Percentiles rank a stretch among this genome's conserved stretches.
Evolutionary conservation across 495 filamentous ascomycete genomes (phyloP).

Genomic region (Aspergillus cavernicola): DNA sequence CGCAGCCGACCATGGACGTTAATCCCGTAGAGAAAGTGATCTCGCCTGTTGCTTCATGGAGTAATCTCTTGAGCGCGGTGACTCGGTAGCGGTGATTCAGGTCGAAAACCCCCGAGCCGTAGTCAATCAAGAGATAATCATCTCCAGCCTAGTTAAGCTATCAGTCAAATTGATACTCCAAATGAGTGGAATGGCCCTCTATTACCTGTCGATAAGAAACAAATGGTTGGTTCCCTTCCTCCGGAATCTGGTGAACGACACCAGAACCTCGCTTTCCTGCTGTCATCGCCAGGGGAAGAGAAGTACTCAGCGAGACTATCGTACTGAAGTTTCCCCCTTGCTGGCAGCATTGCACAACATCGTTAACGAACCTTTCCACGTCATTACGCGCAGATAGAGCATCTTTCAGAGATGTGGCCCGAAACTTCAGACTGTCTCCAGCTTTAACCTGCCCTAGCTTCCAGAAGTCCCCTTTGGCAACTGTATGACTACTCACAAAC

Average conservation of each 20-base stretch:
- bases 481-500: constrained; percentile 51
- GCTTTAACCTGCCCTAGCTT: constrained; percentile 58
- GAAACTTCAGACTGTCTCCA: constrained; percentile 51
- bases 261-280: constrained; percentile 25
- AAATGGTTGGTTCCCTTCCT: constrained; percentile 35
- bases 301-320: constrained; percentile 12
- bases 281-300: constrained; percentile 9
- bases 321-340: constrained; percentile 8
- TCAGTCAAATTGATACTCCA: neutral
- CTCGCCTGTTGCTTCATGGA: constrained; percentile 28
- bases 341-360: constrained; percentile 18
- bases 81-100: constrained; percentile 50
- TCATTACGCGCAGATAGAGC: constrained; percentile 34
- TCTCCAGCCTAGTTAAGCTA: constrained; percentile 45
- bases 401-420: constrained; percentile 41
- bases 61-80: constrained; percentile 41
- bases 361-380: constrained; percentile 36
- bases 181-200: neutral
- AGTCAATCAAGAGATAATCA: constrained; percentile 51
- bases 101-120: constrained; percentile 46
- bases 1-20: constrained; percentile 46
- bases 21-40: constrained; percentile 36
- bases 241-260: constrained; percentile 34
- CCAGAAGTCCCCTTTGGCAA: constrained; percentile 54
- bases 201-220: constrained; percentile 49